A percentile compares a stretch with the other conserved stretches of the same genome.
Evolutionary conservation across 805 yeast species (phyloP).

Genomic region (Kazachstania africana): DNA sequence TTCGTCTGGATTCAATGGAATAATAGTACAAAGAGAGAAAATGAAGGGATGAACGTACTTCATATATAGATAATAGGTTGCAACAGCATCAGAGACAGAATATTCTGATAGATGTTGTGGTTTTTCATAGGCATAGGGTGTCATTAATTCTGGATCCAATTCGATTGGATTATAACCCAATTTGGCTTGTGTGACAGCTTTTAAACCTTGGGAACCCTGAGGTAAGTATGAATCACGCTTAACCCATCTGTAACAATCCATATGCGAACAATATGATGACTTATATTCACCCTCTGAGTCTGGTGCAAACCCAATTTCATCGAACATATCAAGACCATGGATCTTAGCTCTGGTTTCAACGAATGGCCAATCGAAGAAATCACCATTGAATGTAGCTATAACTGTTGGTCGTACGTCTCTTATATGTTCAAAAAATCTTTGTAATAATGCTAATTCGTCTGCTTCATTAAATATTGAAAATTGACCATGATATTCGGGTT

Average conservation of each 20-base stretch:
- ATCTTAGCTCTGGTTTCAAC: constrained; percentile 77
- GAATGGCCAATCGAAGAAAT: constrained; percentile 98
- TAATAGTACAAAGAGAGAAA: constrained; percentile 87
- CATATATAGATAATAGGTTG: constrained; percentile 90
- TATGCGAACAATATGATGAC: constrained; percentile 83
- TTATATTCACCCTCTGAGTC: constrained; percentile 89
- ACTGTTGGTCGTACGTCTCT: constrained; percentile 85
- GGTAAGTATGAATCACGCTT: constrained; percentile 95
- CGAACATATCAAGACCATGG: constrained; percentile 79
- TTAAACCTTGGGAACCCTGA: constrained; percentile 96
- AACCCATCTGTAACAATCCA: constrained; percentile 98
- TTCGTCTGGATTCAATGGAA: constrained; percentile 95
- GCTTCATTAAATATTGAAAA: constrained; percentile 86
- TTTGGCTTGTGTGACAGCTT: constrained; percentile 93
- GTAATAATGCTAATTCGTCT: constrained; percentile 64
- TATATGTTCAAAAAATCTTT: constrained; percentile 79
- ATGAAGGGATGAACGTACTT: constrained; percentile 96
- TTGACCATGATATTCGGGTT: constrained; percentile 85
- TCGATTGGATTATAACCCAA: constrained; percentile 94
- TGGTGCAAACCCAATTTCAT: constrained; percentile 86
- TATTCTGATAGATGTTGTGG: constrained; percentile 92
- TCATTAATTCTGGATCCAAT: constrained; percentile 94
- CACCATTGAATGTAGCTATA: constrained; percentile 98
- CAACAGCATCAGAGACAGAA: constrained; percentile 98
- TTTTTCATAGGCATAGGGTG: constrained; percentile 89